These are phyloP conservation scores for Fraxinus ornus DNA, from an alignment of 305 asterid species.

Conservation along the genomic window DNA sequence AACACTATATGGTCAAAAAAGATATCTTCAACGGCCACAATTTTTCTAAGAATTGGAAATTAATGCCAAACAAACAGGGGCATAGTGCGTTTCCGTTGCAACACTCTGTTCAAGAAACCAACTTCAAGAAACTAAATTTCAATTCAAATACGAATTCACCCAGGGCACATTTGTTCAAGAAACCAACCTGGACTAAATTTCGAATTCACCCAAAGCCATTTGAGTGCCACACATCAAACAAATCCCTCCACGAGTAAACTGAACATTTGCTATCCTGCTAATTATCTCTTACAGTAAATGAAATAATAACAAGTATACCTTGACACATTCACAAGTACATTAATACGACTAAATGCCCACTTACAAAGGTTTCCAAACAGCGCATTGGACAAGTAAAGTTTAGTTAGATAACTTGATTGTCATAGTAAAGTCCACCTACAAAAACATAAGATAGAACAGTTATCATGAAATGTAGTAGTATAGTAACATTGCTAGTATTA, in stretches of 20 bases:
- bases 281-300: background rate
- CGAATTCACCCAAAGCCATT: background rate
- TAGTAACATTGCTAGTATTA: no score
- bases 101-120: background rate
- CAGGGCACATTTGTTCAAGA: no score
- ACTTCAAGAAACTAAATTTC: no score
- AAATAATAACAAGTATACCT: no score
- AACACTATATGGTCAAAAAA: no score
- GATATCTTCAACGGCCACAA: no score
- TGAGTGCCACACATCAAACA: background rate
- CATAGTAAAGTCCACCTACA: background rate
- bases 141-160: background rate
- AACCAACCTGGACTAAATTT: no score
- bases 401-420: background rate
- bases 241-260: background rate
- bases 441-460: background rate
- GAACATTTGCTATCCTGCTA: background rate
- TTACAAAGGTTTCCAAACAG: background rate
- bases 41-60: no score
- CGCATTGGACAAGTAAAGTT: background rate
- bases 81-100: background rate
- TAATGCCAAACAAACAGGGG: no score
- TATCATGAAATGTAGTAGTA: background rate
- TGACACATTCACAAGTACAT: no score
- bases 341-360: background rate